Evolutionary conservation across 1,139 yeast species (phyloP).

Genomic region (Groenewaldozyma auringiensis): DNA sequence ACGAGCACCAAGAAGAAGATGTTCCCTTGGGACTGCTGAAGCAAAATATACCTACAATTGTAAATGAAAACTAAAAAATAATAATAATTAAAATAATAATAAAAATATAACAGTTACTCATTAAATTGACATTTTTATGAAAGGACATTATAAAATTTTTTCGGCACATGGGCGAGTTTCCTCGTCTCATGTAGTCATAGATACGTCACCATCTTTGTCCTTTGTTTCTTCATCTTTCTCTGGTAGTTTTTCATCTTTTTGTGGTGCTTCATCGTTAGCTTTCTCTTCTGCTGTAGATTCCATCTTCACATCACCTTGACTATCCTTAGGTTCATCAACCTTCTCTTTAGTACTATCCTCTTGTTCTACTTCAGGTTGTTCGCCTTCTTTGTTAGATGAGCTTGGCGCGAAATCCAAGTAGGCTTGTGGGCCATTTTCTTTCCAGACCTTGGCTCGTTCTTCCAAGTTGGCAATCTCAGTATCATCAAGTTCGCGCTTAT

Average conservation of each 20-base stretch:
- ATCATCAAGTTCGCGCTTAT: slow-evolving; percentile 27
- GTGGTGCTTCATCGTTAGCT: slow-evolving; percentile 1
- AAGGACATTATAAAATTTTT: no score
- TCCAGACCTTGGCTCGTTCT: slow-evolving; percentile 27
- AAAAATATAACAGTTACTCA: neutral
- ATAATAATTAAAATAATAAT: slow-evolving; percentile 4
- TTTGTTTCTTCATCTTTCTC: slow-evolving; percentile 7
- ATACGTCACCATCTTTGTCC: slow-evolving; percentile 29
- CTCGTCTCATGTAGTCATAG: slow-evolving; percentile 22
- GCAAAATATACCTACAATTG: no score
- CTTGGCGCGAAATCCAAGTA: slow-evolving; percentile 3
- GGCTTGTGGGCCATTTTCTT: slow-evolving; percentile 22
- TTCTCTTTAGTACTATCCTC: slow-evolving; percentile 13
- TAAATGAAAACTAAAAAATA: slow-evolving; percentile 4
- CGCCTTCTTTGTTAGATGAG: slow-evolving; percentile 10
- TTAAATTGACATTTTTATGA: no score
- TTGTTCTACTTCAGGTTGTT: slow-evolving; percentile 20
- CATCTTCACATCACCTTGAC: slow-evolving; percentile 11
- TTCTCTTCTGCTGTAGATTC: slow-evolving; percentile 1
- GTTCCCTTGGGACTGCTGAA: slow-evolving; percentile 15
- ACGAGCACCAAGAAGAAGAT: slow-evolving; percentile 10
- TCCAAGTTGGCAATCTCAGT: slow-evolving; percentile 19
- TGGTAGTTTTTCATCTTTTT: slow-evolving; percentile 2
- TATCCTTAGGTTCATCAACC: slow-evolving; percentile 5
- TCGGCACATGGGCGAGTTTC: no score